Base-by-base conservation (phyloP, 768 basidiomycete genomes). In the Pleurotus pulmonarius region DNA sequence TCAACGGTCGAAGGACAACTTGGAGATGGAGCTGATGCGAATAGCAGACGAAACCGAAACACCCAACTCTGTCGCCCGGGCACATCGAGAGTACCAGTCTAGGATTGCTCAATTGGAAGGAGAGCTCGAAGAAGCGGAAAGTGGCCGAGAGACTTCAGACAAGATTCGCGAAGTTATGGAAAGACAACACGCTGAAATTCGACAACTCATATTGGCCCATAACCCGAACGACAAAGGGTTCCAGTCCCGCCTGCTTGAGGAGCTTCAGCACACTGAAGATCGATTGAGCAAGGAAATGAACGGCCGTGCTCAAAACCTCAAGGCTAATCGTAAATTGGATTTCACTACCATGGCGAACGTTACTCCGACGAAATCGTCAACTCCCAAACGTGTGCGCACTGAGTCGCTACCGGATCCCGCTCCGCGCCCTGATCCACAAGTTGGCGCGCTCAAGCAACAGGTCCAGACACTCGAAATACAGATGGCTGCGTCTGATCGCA, bases 131-230 rank as follows among this genome's bases (percentile, higher is more conserved):
- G 83, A 87, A 37, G 74, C 81, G 1, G 81, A 85, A 55, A 69
- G 75, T 12, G 73, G 80, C 0, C 76, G 78, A 51, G 64, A 72
- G 3, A 80, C 79, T 24, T 79, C 79, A 2, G 68, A 78, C 2
- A 78, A 76, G 60, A 84, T 88, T 61, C 81, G 77, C 61, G 82
- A 83, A 38, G 82, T 78, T 46, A 78, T 89, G 26, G 83, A 84
- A 61, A 79, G 77, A 13, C 87, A 89, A 54, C 87, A 88, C 63
- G 79, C 79, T n/a, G 88, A 90, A 59, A 80, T 90, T 41, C 82
- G 87, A 4, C 75, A 81, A n/a, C 73, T 89, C 20, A 80, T 90
- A 54, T 74, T 81, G 71, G 74, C 74, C 45, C 79, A 76, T 49
- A 77, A 76, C 9, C 79, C 85, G 7, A 75, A 77, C 38, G 88